Base-by-base conservation (phyloP, 176 grass and related monocot genomes). In the Phoenix roebelenii region DNA sequence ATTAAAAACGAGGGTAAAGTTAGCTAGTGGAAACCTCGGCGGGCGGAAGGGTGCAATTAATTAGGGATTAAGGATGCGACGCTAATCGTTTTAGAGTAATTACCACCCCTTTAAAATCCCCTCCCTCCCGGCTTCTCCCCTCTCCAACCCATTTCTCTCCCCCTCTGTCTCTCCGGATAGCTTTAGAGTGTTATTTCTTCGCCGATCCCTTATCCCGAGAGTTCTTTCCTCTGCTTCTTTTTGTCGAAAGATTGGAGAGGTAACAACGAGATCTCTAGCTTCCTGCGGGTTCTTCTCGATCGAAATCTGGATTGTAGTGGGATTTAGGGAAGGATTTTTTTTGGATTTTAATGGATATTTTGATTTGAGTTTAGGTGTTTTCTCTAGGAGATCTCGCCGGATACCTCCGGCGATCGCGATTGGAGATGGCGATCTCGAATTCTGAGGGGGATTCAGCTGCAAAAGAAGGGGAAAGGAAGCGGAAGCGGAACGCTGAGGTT, bases 91-190 rank as follows among this genome's bases (percentile, higher is more conserved):
- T 44, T 44, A 44, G 35, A 1, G 76, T 58, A 68, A 54, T 51
- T 69, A 58, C 29, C 77, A 63, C 54, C 15, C 49, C 76, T 74
- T 85, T 78, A 86, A 82, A 86, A 77, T 71, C 18, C 35, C 69
- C 65, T n/a, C 30, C 53, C 52, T 61, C 10, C 9, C 35, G 1
- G 63, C 69, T 18, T 60, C 29, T 7, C 53, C 19, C 30, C 63
- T 51, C 29, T 74, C 55, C 54, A 24, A 64, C 35, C 60, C 60
- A 61, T 22, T 24, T 3, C 29, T 59, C 55, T 39, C 9, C 9
- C 35, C 0, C 9, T 12, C 5, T 60, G 22, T 9, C 54, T 23
- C 58, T 25, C 10, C 1, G 9, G 9, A 44, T 44, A 44, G 35
- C 12, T 44, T 44, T 12, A n/a, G 12, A 35, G 35, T 12, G 28